These are phyloP conservation scores for Podospora anserina DNA, from an alignment of 495 filamentous ascomycete species.

Conservation along the genomic window DNA sequence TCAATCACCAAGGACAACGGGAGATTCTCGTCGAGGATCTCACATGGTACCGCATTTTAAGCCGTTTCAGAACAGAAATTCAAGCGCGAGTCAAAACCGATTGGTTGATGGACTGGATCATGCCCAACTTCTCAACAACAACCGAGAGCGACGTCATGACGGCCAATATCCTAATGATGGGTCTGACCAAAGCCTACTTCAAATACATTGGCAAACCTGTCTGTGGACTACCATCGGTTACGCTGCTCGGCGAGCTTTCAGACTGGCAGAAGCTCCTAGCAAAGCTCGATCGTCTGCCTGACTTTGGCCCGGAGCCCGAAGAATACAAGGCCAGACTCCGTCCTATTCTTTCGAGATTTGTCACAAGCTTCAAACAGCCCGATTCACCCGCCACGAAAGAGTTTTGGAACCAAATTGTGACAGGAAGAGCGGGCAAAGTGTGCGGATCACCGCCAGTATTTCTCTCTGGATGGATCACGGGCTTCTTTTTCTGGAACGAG, in stretches of 20 bases:
- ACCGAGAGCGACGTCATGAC: conserved; percentile 32
- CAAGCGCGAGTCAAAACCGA: conserved; percentile 28
- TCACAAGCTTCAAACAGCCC: conserved; percentile 33
- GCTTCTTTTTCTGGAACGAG: conserved; percentile 47
- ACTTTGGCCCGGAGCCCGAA: conserved; percentile 37
- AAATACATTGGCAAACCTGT: conserved; percentile 22
- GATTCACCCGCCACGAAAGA: conserved; percentile 28
- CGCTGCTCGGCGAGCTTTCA: conserved; percentile 31
- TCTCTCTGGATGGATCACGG: conserved; percentile 48
- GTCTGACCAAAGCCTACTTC: conserved; percentile 37
- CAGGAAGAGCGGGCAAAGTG: conserved; percentile 2
- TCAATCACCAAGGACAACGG: conserved; percentile 42
- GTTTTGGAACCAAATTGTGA: conserved; percentile 46
- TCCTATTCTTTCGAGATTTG: conserved; percentile 38
- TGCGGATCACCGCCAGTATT: conserved; percentile 30
- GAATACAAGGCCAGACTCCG: conserved; percentile 29
- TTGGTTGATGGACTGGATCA: conserved; percentile 35
- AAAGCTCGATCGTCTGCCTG: conserved; percentile 31
- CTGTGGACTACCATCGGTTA: conserved; percentile 42
- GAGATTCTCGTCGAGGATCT: conserved; percentile 33
- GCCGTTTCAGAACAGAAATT: conserved; percentile 26
- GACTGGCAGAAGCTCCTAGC: conserved; percentile 38
- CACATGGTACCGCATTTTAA: conserved; percentile 20
- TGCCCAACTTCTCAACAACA: conserved; percentile 40
- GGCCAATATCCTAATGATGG: conserved; percentile 42